These are phyloP conservation scores for Echria macrotheca DNA, from an alignment of 495 filamentous ascomycete species.

Conservation along the genomic window DNA sequence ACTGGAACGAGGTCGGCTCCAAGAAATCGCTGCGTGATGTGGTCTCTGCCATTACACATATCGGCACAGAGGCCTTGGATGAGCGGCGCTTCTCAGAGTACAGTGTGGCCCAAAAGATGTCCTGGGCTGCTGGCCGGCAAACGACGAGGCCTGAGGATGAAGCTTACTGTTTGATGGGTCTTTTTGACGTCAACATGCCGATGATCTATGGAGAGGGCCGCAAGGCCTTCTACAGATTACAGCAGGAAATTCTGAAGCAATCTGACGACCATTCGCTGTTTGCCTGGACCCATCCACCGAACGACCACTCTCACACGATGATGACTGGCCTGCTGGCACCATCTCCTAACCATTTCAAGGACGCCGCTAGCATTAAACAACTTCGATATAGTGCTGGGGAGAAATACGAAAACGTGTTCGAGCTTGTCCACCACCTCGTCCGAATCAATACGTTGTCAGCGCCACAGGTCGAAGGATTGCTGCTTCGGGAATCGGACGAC, in stretches of 20 bases:
- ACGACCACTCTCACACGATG: no score
- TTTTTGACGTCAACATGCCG: neutral
- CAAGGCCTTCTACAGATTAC: neutral
- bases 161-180: neutral
- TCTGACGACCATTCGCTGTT: neutral
- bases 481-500: no score
- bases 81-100: neutral
- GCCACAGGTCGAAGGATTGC: no score
- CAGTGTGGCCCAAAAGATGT: neutral
- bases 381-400: no score
- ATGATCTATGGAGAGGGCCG: neutral
- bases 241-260: neutral
- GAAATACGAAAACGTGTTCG: no score
- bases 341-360: no score
- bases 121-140: neutral
- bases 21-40: neutral
- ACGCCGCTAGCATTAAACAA: no score
- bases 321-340: no score
- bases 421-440: no score
- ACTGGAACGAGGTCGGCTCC: neutral
- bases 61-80: neutral
- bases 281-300: no score
- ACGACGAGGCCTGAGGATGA: neutral
- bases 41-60: neutral
- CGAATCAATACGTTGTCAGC: no score